Percentiles rank a stretch among this genome's conserved stretches.
Conservation (phyloP, 306 rosid genomes). For the Crataegus laevigata region DNA sequence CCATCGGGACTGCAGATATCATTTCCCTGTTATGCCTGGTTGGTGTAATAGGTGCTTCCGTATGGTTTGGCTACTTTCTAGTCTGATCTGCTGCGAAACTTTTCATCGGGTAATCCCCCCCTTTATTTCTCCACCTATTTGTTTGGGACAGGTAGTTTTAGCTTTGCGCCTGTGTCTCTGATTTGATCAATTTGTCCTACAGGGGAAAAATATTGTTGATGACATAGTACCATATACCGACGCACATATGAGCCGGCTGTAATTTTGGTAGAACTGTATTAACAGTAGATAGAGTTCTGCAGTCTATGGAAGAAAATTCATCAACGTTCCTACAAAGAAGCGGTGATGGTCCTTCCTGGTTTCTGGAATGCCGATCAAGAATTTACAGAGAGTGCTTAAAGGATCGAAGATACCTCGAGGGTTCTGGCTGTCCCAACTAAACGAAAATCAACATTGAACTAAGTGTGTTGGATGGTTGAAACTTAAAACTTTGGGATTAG, state of each 20-base stretch:
- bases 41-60: slow-evolving; percentile 51
- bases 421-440: neutral
- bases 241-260: neutral
- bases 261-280: neutral
- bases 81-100: slow-evolving; percentile 23
- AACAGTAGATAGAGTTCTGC: neutral
- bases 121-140: neutral
- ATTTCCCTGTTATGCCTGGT: slow-evolving; percentile 52
- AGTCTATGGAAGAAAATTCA: neutral
- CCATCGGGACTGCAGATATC: slow-evolving; percentile 53
- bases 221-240: neutral
- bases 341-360: neutral
- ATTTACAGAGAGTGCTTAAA: neutral
- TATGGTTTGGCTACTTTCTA: slow-evolving; percentile 58
- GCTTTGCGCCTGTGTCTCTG: neutral
- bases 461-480: neutral
- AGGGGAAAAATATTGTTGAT: neutral
- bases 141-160: slow-evolving; percentile 7
- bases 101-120: slow-evolving; percentile 12
- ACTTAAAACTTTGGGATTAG: no score
- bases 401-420: no score
- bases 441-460: neutral
- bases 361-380: neutral
- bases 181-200: neutral
- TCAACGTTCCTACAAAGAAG: neutral